Conservation (phyloP, 2,329 filamentous ascomycete genomes). For the Fusarium camptoceras region DNA sequence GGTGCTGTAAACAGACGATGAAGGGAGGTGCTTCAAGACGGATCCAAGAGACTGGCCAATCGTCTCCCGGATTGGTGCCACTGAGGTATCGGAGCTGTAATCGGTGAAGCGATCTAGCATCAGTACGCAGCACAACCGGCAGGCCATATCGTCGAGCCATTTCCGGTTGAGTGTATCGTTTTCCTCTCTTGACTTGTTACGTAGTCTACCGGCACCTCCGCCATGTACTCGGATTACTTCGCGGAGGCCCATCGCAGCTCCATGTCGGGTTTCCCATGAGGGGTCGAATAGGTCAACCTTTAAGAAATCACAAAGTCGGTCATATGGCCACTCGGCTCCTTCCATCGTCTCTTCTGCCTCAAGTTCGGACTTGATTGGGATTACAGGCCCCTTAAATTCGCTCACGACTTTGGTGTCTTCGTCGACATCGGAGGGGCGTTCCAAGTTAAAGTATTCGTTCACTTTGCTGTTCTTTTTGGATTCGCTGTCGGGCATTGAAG, state of each 20-base stretch:
- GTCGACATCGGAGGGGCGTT: conserved; percentile 80
- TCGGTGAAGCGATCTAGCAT: conserved; percentile 98
- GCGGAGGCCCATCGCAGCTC: conserved; percentile 92
- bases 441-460: conserved; percentile 90
- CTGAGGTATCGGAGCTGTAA: conserved; percentile 96
- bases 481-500: conserved; percentile 64
- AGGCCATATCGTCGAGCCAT: conserved; percentile 96
- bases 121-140: conserved; percentile 91
- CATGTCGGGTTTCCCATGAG: conserved; percentile 95
- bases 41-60: conserved; percentile 94
- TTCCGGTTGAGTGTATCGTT: conserved; percentile 83
- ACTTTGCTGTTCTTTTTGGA: conserved; percentile 71
- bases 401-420: conserved; percentile 93
- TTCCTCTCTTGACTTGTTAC: conserved; percentile 75
- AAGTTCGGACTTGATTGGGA: conserved; percentile 87
- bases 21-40: conserved; percentile 84
- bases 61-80: conserved; percentile 94
- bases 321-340: conserved; percentile 91
- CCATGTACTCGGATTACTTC: conserved; percentile 95
- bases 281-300: conserved; percentile 93
- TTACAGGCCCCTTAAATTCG: conserved; percentile 88
- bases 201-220: conserved; percentile 82
- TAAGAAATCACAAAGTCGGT: conserved; percentile 92
- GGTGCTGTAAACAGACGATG: conserved; percentile 82
- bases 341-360: conserved; percentile 81